Conservation (phyloP, 2,329 filamentous ascomycete genomes). For the Penicillium sp. region DNA sequence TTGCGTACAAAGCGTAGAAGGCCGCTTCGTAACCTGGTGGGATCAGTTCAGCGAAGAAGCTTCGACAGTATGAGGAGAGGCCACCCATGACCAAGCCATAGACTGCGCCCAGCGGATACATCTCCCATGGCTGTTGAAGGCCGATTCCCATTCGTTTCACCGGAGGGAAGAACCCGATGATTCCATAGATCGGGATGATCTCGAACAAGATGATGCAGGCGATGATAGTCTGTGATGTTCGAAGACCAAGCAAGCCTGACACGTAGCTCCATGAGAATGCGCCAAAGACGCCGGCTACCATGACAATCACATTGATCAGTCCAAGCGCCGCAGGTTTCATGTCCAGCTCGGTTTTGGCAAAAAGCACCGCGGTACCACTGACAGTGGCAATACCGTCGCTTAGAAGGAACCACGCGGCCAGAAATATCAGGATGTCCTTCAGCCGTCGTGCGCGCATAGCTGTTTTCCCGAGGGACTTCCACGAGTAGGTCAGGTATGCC, state of each 20-base stretch:
- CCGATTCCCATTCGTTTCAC: slow-evolving; percentile 76
- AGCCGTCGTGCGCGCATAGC: slow-evolving; percentile 71
- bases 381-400: slow-evolving; percentile 95
- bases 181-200: slow-evolving; percentile 86
- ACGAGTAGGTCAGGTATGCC: slow-evolving; percentile 77
- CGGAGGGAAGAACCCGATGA: slow-evolving; percentile 83
- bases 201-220: slow-evolving; percentile 91
- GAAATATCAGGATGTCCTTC: slow-evolving; percentile 80
- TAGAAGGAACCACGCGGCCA: slow-evolving; percentile 90
- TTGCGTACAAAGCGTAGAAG: slow-evolving; percentile 95
- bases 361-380: slow-evolving; percentile 89
- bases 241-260: slow-evolving; percentile 67
- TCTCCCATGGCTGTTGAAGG: slow-evolving; percentile 93
- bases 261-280: slow-evolving; percentile 88
- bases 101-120: slow-evolving; percentile 87
- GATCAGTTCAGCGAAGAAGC: slow-evolving; percentile 89
- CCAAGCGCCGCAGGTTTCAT: slow-evolving; percentile 89
- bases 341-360: slow-evolving; percentile 87
- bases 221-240: slow-evolving; percentile 84
- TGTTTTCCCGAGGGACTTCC: slow-evolving; percentile 82
- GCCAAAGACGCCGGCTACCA: slow-evolving; percentile 77
- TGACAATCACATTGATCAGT: slow-evolving; percentile 91
- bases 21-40: slow-evolving; percentile 92
- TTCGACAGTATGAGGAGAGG: slow-evolving; percentile 86
- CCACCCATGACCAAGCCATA: slow-evolving; percentile 96